Base-by-base conservation (phyloP, 1,139 yeast genomes). In the Protomyces inouyei region DNA sequence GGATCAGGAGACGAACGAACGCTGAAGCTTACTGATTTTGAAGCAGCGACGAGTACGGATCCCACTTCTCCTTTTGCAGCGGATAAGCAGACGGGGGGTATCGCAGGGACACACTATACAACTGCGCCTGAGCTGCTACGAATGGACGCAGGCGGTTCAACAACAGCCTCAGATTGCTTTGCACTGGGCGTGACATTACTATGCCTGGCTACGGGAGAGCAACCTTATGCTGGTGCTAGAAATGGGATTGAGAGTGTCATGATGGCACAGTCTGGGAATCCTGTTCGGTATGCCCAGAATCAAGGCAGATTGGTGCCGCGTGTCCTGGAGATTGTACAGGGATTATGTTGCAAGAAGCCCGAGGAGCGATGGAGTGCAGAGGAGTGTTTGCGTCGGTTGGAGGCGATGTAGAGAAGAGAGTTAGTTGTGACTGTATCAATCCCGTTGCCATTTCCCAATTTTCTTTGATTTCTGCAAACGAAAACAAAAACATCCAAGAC, bases 11-110 rank as follows among this genome's bases (percentile, higher is more conserved):
- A 83, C 12, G 87, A 87, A 70, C 85, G 87, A 66, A 82, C 84
- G 10, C 96, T 92, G 25, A 93, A 93, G 75, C 90, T 93, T 51
- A 88, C 95, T 38, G 98, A 93, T 77, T 93, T 93, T 75, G 98
- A 59, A 38, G 32, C 52, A 9, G 63, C 63, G 3, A 38, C 25
- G 16, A 52, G 52, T 5, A 51, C 57, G 1, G 63, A 40, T 32
- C 45, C 21, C 14, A 21, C 8, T n/a, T 43, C 57, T 2, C 32
- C 57, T 4, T 23, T 59, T 23, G 9, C 36, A 21, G 28, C 32
- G 45, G 12, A 21, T 10, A 36, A 38, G n/a, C 36, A 21, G 21
- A 21, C 43, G 25, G 57, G 52, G 3, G 63, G 43, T 35, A 32
- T 59, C 18, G 63, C 54, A 14, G 63, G 63, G n/a, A 40, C 63